These are phyloP conservation scores for Globisporangium mamillatum DNA, from an alignment of 352 stramenopile species.

Conservation along the genomic window DNA sequence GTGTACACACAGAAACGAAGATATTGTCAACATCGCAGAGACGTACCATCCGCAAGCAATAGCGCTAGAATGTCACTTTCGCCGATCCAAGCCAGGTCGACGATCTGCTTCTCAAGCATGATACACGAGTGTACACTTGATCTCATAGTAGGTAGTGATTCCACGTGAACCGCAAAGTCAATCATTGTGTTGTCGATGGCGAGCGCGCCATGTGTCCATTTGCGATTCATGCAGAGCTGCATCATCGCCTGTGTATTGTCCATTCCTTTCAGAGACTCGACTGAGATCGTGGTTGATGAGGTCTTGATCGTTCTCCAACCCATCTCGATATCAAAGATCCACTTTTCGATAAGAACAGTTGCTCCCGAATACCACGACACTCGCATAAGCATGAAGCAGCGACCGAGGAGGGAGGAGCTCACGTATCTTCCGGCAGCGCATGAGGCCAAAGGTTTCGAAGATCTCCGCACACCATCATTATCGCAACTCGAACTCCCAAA, in stretches of 20 bases:
- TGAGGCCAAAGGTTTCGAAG: too few relatives aligned
- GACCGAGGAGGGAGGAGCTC: constrained; percentile 21
- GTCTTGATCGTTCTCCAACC: constrained; percentile 11
- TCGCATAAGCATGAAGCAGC: constrained; percentile 21
- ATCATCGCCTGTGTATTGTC: not conserved
- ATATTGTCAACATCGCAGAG: not conserved
- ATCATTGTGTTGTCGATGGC: constrained; percentile 9
- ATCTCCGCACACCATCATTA: not conserved
- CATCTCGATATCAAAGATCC: constrained; percentile 15
- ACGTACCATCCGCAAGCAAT: constrained; percentile 30
- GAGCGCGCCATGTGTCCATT: not conserved
- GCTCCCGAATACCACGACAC: not conserved
- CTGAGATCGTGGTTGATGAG: constrained; percentile 3
- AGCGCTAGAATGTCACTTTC: constrained; percentile 17
- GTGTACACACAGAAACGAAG: not conserved
- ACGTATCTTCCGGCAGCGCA: constrained; percentile 16
- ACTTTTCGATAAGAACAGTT: not conserved
- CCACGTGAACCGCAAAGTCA: not conserved
- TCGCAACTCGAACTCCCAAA: not conserved
- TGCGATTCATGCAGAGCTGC: constrained; percentile 11
- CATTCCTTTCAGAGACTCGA: not conserved
- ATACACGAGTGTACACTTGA: not conserved
- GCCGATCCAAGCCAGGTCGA: constrained; percentile 5
- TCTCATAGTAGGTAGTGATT: not conserved
- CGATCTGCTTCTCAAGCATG: not conserved